Conservation (phyloP, 2,329 filamentous ascomycete genomes). For the Monilinia vaccinii-corymbosi region DNA sequence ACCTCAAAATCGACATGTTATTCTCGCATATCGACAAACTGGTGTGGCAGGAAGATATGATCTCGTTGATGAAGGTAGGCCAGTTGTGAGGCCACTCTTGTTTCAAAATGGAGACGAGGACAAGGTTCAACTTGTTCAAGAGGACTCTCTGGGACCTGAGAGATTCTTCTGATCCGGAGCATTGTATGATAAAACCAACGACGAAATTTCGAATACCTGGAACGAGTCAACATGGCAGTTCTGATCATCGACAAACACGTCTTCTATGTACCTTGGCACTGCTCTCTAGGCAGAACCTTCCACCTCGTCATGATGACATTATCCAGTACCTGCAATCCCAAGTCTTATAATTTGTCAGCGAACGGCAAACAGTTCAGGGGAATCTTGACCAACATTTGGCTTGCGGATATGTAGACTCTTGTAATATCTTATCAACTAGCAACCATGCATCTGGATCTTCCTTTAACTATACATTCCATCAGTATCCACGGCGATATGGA, state of each 20-base stretch:
- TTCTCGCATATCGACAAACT: conserved; percentile 98
- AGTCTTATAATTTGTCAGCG: conserved; percentile 45
- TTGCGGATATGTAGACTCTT: conserved; percentile 85
- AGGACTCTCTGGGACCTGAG: conserved; percentile 78
- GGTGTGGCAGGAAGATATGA: conserved; percentile 90
- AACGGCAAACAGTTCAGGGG: neutral
- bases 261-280: conserved; percentile 65
- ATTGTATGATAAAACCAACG: conserved; percentile 95
- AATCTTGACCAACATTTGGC: conserved; percentile 70
- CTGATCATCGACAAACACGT: neutral
- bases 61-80: conserved; percentile 99
- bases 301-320: conserved; percentile 98
- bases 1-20: conserved; percentile 95
- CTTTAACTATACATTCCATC: conserved; percentile 63
- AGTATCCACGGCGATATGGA: conserved; percentile 14
- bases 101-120: conserved; percentile 94
- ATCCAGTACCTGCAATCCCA: conserved; percentile 93
- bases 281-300: conserved; percentile 94
- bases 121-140: conserved; percentile 95
- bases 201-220: conserved; percentile 97
- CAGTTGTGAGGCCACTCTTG: conserved; percentile 99
- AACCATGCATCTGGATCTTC: conserved; percentile 98
- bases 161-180: conserved; percentile 81
- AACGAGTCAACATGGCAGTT: conserved; percentile 18
- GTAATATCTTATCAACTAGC: conserved; percentile 91